Evolutionary conservation across 139 green algal species (phyloP).

Genomic region (Chlorokybus atmophyticus): DNA sequence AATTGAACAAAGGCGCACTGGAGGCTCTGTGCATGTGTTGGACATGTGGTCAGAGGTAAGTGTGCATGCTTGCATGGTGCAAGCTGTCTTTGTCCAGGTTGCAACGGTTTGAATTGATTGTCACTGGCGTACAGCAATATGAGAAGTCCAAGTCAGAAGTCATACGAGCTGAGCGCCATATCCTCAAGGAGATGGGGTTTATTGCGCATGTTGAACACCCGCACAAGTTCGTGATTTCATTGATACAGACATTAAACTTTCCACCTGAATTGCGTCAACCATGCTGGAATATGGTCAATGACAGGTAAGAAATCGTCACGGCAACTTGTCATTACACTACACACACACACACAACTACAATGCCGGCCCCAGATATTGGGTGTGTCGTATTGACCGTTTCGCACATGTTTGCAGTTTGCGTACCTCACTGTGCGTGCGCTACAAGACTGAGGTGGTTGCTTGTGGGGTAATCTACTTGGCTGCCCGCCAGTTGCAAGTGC

Average conservation of each 20-base stretch:
- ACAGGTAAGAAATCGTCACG: conserved; percentile 51
- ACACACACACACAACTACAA: too few relatives aligned
- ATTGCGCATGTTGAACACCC: conserved; percentile 76
- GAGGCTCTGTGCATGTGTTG: conserved; percentile 30
- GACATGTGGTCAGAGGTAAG: conserved; percentile 35
- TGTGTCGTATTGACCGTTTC: too few relatives aligned
- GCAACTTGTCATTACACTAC: too few relatives aligned
- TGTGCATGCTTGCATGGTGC: neutral
- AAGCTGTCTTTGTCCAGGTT: neutral
- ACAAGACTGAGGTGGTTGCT: conserved; percentile 62
- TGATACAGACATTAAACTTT: conserved; percentile 47
- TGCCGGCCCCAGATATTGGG: too few relatives aligned
- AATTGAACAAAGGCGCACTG: conserved; percentile 40
- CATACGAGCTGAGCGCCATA: conserved; percentile 51
- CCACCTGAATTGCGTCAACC: conserved; percentile 34
- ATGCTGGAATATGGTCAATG: conserved; percentile 78
- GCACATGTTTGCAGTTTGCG: conserved; percentile 62
- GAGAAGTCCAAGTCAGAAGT: conserved; percentile 40
- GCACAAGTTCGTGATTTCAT: conserved; percentile 78
- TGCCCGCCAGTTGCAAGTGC: conserved; percentile 49
- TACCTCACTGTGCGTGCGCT: conserved; percentile 77
- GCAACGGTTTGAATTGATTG: neutral
- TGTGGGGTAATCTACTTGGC: conserved; percentile 76
- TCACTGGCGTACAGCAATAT: too few relatives aligned
- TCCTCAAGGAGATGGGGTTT: conserved; percentile 73